Evolutionary conservation across 257 asterid species (phyloP), one percentile per base, ranked within the genome.

Genomic region (Catharanthus roseus): DNA sequence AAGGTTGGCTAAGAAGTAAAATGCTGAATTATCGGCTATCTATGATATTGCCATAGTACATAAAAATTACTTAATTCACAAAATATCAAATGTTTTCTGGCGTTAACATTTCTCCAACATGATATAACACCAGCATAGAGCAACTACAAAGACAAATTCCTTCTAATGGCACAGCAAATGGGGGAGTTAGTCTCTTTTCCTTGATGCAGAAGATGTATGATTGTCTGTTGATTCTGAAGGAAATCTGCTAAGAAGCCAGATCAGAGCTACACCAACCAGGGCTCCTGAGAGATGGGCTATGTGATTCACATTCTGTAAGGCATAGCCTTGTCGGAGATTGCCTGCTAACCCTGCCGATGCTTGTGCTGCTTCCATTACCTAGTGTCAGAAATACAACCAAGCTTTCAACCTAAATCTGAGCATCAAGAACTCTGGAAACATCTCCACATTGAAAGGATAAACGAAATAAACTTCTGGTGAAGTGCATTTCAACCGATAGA

Each of bases 321-420:
- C 85, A 10, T 73, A 73, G 38, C 83, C 88, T 72, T 95, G 95
- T 47, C 72, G 77, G 61, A 85, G 34, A 77, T 77, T 74, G 57
- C 95, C 86, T 11, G 89, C 88, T 33, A 90, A 55, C 79, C 79
- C 85, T 24, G 95, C 81, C 2, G 99, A 93, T 68, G 95, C 95
- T 81, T 93, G 95, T 73, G 97, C 99, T 42, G 99, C 99, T 82
- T 93, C 99, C 96, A 93, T 91, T 58, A 93, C 96, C 99, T 93
- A 81, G 77, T 61, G 47, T 26, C 45, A 53, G 42, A 45, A 15
- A 72, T 42, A 12, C 72, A 70, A 51, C 3, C 34, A 19, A 54
- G 69, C 55, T 21, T 53, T 44, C 31, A 73, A 10, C 36, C 2
- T 29, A 12, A 38, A 55, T 45, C 34, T 58, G 56, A 42, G 44